Evolutionary conservation across 1,139 yeast genomes (phyloP).

Genomic region (Geotrichum aggregatum): DNA sequence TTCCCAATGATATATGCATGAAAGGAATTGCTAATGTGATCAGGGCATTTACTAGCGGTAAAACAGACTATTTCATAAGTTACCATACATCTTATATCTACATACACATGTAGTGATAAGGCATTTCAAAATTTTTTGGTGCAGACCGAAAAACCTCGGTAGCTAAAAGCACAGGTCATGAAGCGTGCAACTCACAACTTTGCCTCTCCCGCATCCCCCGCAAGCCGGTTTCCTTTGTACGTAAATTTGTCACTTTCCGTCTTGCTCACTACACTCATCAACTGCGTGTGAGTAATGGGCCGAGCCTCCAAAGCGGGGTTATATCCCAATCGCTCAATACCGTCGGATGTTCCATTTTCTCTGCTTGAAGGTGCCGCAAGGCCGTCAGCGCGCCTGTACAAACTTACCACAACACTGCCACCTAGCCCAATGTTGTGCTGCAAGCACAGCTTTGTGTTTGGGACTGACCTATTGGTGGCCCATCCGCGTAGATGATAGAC

Average conservation of each 20-base stretch:
- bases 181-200: too few relatives aligned
- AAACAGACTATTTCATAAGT: too few relatives aligned
- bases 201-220: conserved; percentile 4
- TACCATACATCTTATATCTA: too few relatives aligned
- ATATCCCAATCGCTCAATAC: conserved; percentile 32
- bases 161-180: too few relatives aligned
- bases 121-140: too few relatives aligned
- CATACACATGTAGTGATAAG: too few relatives aligned
- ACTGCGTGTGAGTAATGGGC: conserved; percentile 25
- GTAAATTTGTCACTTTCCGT: conserved; percentile 14
- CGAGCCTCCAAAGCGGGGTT: conserved; percentile 35
- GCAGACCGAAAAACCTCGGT: too few relatives aligned
- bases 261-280: conserved; percentile 14
- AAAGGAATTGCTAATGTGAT: too few relatives aligned
- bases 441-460: conserved; percentile 28
- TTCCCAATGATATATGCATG: too few relatives aligned
- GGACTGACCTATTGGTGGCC: conserved; percentile 33
- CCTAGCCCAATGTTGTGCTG: conserved; percentile 36
- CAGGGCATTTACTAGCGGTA: too few relatives aligned
- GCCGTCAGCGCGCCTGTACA: conserved; percentile 31
- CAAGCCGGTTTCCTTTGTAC: conserved; percentile 18
- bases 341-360: conserved; percentile 23
- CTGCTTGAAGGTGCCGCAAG: conserved; percentile 23
- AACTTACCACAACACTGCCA: conserved; percentile 32
- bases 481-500: conserved; percentile 36